Conservation (phyloP, 805 yeast genomes). For the Zygosaccharomyces bisporus region DNA sequence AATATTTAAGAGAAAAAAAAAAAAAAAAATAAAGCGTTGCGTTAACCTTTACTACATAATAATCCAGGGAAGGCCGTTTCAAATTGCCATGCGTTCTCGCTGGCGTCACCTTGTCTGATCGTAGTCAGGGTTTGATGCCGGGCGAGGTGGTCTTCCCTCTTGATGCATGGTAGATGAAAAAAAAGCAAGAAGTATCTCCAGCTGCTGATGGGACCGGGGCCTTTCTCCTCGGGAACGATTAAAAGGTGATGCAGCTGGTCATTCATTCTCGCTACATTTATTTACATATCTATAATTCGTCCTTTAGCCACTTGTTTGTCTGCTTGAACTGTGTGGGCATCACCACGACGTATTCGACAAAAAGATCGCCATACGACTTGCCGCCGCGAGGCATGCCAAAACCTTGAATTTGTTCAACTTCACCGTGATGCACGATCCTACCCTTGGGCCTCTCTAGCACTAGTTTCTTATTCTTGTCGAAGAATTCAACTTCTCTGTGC, state of each 20-base stretch:
- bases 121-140: constrained; percentile 29
- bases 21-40: too few species aligned
- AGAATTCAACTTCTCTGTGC: constrained; percentile 60
- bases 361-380: constrained; percentile 49
- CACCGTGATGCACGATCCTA: constrained; percentile 55
- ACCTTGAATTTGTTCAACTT: constrained; percentile 64
- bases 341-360: constrained; percentile 47
- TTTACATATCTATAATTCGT: constrained; percentile 23
- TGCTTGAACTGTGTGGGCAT: constrained; percentile 35
- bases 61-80: constrained; percentile 5
- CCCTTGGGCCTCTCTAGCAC: constrained; percentile 49
- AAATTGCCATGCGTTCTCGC: constrained; percentile 28
- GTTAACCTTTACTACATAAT: too few species aligned
- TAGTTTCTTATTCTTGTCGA: constrained; percentile 56
- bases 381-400: constrained; percentile 75
- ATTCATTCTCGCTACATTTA: constrained; percentile 34
- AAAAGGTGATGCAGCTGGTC: constrained; percentile 38
- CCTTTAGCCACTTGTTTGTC: constrained; percentile 12
- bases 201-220: constrained; percentile 35
- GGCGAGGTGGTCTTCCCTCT: constrained; percentile 12
- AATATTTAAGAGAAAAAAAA: background rate
- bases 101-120: constrained; percentile 31
- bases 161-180: constrained; percentile 30
- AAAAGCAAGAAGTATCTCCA: constrained; percentile 38
- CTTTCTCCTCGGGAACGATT: constrained; percentile 31